These are phyloP conservation scores for cucumber (Cucumis sativus) DNA, from an alignment of 306 rosid genomes.

Conservation along the genomic window Cucumber_9930_V3 NC_026658.2:24075001-24075500, in stretches of 20 bases:
- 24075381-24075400: slow-evolving; percentile 67
- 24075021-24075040: not conserved
- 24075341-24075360: slow-evolving; percentile 63
- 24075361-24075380: slow-evolving; percentile 85
- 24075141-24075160: not conserved
- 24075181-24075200: not conserved
- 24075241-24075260: not conserved
- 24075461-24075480: not conserved
- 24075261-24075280: not conserved
- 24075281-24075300: not conserved
- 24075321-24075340: slow-evolving; percentile 16
- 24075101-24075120: no score
- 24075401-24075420: slow-evolving; percentile 71
- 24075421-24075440: slow-evolving; percentile 53
- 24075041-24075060: not conserved
- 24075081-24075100: not conserved
- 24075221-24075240: not conserved
- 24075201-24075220: not conserved
- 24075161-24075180: not conserved
- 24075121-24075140: not conserved
- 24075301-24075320: not conserved
- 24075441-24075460: slow-evolving; percentile 31
- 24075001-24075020: not conserved
- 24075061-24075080: not conserved
- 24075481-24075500: not conserved